Conservation (phyloP, 306 rosid species). For the Dalbergia cochinchinensis region DNA sequence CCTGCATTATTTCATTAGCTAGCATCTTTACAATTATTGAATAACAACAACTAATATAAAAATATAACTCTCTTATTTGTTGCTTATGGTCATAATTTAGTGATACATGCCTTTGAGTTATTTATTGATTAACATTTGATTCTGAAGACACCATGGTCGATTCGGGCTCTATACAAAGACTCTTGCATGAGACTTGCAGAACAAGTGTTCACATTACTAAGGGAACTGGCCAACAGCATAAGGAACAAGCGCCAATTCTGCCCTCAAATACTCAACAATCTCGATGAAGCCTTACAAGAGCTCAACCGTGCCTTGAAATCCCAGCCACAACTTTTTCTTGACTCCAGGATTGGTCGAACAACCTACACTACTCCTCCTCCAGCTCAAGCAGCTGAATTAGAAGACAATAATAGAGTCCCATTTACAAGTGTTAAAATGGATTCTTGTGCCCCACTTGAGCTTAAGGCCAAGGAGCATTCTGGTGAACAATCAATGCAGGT, state of each 20-base stretch:
- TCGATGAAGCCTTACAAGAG: slow-evolving; percentile 70
- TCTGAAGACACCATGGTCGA: slow-evolving; percentile 70
- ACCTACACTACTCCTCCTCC: slow-evolving; percentile 51
- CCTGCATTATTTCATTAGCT: slow-evolving; percentile 6
- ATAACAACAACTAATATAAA: neutral
- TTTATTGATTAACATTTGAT: neutral
- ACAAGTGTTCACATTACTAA: slow-evolving; percentile 73
- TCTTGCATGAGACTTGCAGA: slow-evolving; percentile 69
- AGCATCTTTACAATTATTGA: slow-evolving; percentile 12
- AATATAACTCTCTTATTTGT: slow-evolving; percentile 4
- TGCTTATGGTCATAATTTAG: neutral
- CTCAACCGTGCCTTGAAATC: slow-evolving; percentile 77
- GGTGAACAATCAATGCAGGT: slow-evolving; percentile 48
- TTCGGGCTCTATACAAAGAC: slow-evolving; percentile 71
- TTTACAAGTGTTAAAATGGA: slow-evolving; percentile 64
- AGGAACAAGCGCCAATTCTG: slow-evolving; percentile 72
- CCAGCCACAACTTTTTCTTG: slow-evolving; percentile 78
- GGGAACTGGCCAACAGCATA: slow-evolving; percentile 72
- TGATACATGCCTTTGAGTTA: neutral
- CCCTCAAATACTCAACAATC: slow-evolving; percentile 63
- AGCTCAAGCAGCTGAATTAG: slow-evolving; percentile 51
- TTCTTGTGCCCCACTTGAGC: slow-evolving; percentile 50
- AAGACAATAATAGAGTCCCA: slow-evolving; percentile 41
- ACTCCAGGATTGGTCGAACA: slow-evolving; percentile 59
- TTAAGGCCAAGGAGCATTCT: slow-evolving; percentile 49